Evolutionary conservation across 768 basidiomycete species (phyloP).

Genomic region (Termitomyces sp.): DNA sequence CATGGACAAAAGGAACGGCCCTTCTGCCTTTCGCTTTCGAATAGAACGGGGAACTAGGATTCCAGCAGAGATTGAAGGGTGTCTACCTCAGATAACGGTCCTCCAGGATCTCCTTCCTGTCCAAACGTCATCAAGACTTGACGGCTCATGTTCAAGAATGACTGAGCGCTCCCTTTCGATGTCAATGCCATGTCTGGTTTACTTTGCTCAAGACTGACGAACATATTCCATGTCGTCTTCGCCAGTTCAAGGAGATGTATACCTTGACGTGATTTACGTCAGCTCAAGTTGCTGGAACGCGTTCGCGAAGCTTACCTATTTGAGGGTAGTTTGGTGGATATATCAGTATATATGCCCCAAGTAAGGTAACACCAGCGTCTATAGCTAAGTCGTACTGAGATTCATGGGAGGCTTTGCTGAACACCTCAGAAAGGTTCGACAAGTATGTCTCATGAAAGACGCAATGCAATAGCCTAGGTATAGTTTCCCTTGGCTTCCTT

Average conservation of each 20-base stretch:
- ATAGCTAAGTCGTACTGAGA: constrained; percentile 50
- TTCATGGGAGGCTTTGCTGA: constrained; percentile 69
- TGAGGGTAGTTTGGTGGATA: constrained; percentile 82
- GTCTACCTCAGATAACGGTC: constrained; percentile 50
- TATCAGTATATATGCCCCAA: constrained; percentile 63
- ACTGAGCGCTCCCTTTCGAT: constrained; percentile 24
- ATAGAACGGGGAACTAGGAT: constrained; percentile 7
- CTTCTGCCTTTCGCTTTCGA: not conserved
- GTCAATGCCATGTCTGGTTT: constrained; percentile 13
- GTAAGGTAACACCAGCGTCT: constrained; percentile 47
- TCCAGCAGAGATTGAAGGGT: constrained; percentile 38
- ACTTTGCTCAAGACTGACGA: constrained; percentile 27
- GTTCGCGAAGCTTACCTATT: constrained; percentile 46
- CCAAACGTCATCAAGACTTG: constrained; percentile 46
- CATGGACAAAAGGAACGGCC: not conserved
- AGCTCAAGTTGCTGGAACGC: not conserved
- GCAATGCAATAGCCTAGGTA: constrained; percentile 37
- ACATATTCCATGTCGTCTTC: constrained; percentile 73
- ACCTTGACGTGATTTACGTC: constrained; percentile 33
- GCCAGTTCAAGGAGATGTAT: constrained; percentile 73
- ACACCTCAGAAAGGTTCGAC: constrained; percentile 50
- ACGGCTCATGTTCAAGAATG: constrained; percentile 36
- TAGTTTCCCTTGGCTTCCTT: constrained; percentile 21
- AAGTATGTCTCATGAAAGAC: constrained; percentile 58
- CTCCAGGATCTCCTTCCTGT: constrained; percentile 57